Conservation (phyloP, 2,329 filamentous ascomycete species). For the Penicillium sp. region DNA sequence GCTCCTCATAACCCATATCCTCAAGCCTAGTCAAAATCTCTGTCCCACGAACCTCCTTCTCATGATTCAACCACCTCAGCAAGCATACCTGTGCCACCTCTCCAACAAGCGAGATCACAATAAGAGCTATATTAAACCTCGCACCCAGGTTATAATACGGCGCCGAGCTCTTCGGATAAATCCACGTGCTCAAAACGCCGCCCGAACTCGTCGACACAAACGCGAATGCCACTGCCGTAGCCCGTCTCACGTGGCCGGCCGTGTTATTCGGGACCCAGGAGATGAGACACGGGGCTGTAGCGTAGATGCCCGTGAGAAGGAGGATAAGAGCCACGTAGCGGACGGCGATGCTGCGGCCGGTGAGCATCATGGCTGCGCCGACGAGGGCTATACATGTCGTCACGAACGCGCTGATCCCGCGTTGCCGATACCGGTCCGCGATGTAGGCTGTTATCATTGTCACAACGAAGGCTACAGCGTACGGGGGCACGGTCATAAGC, state of each 20-base stretch:
- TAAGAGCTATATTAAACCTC: constrained; percentile 16
- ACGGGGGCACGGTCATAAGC: constrained; percentile 45
- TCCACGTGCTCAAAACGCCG: constrained; percentile 20
- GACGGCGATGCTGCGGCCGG: not conserved
- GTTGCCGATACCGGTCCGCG: constrained; percentile 34
- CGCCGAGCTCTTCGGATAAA: constrained; percentile 20
- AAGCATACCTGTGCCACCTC: constrained; percentile 13
- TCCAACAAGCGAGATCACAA: constrained; percentile 13
- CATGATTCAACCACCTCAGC: constrained; percentile 14
- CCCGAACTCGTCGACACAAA: constrained; percentile 17
- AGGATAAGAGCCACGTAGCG: constrained; percentile 19
- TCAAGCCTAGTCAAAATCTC: constrained; percentile 10
- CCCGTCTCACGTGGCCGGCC: constrained; percentile 11
- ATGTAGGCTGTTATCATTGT: constrained; percentile 33
- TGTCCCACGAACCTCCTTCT: constrained; percentile 6
- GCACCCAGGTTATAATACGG: constrained; percentile 17
- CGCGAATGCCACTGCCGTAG: constrained; percentile 15
- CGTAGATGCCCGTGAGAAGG: constrained; percentile 20
- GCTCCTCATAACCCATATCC: constrained; percentile 15
- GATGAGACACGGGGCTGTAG: constrained; percentile 18
- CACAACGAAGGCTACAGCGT: constrained; percentile 28
- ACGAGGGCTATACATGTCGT: constrained; percentile 22
- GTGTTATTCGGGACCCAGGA: constrained; percentile 23
- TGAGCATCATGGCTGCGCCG: constrained; percentile 18
- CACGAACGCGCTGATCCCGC: constrained; percentile 31